A percentile compares a stretch with the other conserved stretches of the same genome.
Evolutionary conservation across 2,329 filamentous ascomycete species (phyloP).

Genomic region (Blastomyces gilchristii): DNA sequence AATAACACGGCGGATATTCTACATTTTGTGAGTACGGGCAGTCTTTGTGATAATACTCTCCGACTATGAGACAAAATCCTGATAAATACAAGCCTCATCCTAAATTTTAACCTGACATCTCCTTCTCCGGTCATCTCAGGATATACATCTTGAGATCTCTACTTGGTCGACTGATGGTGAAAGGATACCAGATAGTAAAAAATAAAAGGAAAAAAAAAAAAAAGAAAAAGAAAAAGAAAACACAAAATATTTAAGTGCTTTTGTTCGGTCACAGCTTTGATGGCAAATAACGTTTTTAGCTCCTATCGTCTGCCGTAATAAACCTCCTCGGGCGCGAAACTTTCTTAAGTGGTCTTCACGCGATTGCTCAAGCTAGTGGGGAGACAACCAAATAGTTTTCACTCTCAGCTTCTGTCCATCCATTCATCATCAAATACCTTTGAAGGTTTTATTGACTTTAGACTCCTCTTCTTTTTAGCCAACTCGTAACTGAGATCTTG

Average conservation of each 20-base stretch:
- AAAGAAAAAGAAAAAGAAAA: too few relatives aligned
- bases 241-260: too few relatives aligned
- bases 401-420: neutral
- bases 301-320: neutral
- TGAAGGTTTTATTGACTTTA: neutral
- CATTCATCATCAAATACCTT: neutral
- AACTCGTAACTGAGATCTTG: neutral
- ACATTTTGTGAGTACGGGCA: too few relatives aligned
- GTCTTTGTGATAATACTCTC: neutral
- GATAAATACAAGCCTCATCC: neutral
- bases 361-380: conserved; percentile 4
- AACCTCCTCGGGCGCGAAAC: neutral
- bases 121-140: neutral
- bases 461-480: neutral
- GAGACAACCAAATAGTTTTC: conserved; percentile 1
- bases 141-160: neutral
- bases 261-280: too few relatives aligned
- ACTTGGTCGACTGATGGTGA: neutral
- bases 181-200: neutral
- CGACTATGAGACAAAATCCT: neutral
- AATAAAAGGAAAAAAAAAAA: too few relatives aligned
- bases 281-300: neutral
- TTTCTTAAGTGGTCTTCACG: conserved; percentile 5
- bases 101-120: neutral
- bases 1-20: neutral